Evolutionary conservation across 306 rosid genomes (phyloP).

Genomic region (Lathyrus oleraceus): DNA sequence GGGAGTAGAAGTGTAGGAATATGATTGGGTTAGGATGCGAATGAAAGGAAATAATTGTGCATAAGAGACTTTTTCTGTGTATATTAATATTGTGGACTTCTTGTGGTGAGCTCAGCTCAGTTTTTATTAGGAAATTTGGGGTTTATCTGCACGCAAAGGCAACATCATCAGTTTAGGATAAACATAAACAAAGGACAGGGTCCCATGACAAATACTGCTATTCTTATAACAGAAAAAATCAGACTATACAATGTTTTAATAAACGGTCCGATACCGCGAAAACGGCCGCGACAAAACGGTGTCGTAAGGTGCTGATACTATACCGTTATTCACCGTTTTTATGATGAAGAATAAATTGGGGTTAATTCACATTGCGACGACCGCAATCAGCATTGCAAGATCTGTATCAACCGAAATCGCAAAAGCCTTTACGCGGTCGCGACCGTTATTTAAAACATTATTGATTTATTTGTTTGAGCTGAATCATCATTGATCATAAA

Average conservation of each 20-base stretch:
- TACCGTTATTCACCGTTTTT: no score
- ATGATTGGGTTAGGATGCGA: conserved; percentile 12
- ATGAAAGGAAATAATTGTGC: neutral
- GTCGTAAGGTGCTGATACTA: no score
- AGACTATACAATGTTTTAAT: no score
- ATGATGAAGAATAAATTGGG: no score
- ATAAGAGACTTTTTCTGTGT: neutral
- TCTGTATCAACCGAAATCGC: no score
- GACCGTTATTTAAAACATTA: no score
- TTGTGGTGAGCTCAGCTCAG: neutral
- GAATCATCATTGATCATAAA: neutral
- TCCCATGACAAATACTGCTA: neutral
- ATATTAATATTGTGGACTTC: neutral
- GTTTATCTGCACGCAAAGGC: conserved; percentile 9
- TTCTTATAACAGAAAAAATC: neutral
- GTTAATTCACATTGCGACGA: no score
- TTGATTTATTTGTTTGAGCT: neutral
- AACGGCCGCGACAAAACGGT: no score
- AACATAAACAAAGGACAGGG: neutral
- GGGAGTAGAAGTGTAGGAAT: conserved; percentile 3
- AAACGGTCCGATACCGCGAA: no score
- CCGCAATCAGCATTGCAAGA: no score
- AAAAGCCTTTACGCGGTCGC: no score
- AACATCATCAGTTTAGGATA: conserved; percentile 1
- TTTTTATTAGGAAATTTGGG: neutral